These are phyloP conservation scores for Speleostelium caveatum DNA, from an alignment of 78 protist species.

Conservation along the genomic window DNA sequence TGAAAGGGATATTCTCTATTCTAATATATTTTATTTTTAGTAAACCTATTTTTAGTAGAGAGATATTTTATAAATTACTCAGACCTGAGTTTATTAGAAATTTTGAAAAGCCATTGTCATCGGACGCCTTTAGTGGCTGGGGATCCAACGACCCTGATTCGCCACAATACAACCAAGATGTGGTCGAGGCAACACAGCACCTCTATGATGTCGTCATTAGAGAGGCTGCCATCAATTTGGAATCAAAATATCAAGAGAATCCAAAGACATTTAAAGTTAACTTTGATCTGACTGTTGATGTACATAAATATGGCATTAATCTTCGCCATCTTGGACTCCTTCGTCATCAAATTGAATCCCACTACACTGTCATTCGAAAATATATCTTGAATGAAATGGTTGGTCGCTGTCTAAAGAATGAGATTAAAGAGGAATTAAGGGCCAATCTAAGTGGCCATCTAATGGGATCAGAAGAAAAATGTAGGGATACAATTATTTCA, in stretches of 20 bases:
- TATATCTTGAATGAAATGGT: slow-evolving; percentile 59
- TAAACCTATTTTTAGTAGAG: neutral
- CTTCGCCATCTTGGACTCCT: slow-evolving; percentile 37
- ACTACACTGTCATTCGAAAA: neutral
- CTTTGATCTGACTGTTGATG: slow-evolving; percentile 9
- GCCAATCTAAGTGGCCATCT: neutral
- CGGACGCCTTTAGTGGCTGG: slow-evolving; percentile 71
- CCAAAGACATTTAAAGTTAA: neutral
- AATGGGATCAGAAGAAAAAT: slow-evolving; percentile 10
- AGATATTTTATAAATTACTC: slow-evolving; percentile 56
- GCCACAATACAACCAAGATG: slow-evolving; percentile 12
- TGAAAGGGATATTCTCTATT: neutral
- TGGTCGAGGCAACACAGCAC: slow-evolving; percentile 1
- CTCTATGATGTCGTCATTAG: slow-evolving; percentile 20
- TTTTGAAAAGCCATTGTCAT: slow-evolving; percentile 18
- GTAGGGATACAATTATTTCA: slow-evolving; percentile 4
- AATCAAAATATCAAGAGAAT: neutral
- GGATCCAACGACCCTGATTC: slow-evolving; percentile 21
- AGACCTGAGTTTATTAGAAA: slow-evolving; percentile 65
- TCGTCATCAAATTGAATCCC: neutral
- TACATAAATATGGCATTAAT: slow-evolving; percentile 66
- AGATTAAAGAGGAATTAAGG: slow-evolving; percentile 26
- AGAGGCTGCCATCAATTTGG: neutral
- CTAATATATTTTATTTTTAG: neutral
- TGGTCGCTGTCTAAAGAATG: slow-evolving; percentile 22